Evolutionary conservation across 805 yeast genomes (phyloP), one percentile per base, ranked within the genome.

Genomic region (Saturnispora gosingensis): DNA sequence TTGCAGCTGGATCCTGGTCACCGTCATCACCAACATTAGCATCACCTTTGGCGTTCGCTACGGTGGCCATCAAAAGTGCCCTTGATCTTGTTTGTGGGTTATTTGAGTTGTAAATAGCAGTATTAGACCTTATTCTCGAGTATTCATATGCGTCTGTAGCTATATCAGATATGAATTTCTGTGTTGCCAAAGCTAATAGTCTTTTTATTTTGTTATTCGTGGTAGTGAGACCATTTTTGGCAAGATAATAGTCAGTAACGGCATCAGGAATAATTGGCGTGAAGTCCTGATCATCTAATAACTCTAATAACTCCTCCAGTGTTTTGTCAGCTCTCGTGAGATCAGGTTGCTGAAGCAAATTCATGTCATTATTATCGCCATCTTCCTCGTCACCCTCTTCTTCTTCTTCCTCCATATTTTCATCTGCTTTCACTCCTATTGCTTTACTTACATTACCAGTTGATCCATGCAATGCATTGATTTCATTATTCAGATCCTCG

Each of bases 111-210:
- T 86, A 82, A n/a, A 90, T 95, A 0, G 96, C 81, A 11, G 88
- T 81, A 4, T 87, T 74, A n/a, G 93, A 87, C 56, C 98, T 77
- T 58, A 93, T 93, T 54, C 98, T 74, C 8, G 96, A 86, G 64
- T 88, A 90, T 65, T 93, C 99, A 64, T 88, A 93, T 0, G 99
- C 97, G 63, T 93, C 98, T 15, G 89, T 88, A 1, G 99, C 97
- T 30, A 93, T 83, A 65, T 93, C 99, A 54, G 90, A 81, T 27
- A 93, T 78, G 65, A 93, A 93, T 64, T 93, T 93, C 62, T 95
- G 99, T 0, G 99, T 93, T 1, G 99, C 98, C 52, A 93, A 72
- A 0, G 98, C 97, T 46, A 93, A 72, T 36, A 93, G 71, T 50
- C 98, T 74, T 66, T 89, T 90, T 52, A 86, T 80, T 53, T 89